Evolutionary conservation across 2,329 filamentous ascomycete genomes (phyloP).

Genomic region (Lecanosticta acicola): DNA sequence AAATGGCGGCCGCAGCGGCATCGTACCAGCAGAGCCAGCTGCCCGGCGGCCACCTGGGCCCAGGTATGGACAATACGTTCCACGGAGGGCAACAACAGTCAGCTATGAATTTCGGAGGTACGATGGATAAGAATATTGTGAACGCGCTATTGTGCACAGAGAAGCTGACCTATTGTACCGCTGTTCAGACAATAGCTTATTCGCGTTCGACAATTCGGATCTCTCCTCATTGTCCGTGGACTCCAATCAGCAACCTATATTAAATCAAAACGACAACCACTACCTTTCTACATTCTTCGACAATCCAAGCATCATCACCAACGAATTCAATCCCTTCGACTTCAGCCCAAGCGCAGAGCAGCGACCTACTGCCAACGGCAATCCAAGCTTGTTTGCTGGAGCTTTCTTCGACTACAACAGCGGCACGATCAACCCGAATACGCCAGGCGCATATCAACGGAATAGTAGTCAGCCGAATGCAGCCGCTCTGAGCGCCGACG

Average conservation of each 20-base stretch:
- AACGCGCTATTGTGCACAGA: background rate
- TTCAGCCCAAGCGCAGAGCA: background rate
- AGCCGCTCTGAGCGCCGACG: conserved; percentile 4
- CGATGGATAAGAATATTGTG: too few species aligned
- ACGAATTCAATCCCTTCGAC: conserved; percentile 4
- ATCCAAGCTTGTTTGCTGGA: background rate
- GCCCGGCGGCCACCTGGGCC: background rate
- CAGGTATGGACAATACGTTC: conserved; percentile 3
- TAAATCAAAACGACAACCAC: conserved; percentile 6
- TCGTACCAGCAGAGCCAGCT: conserved; percentile 1
- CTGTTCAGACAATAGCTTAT: background rate
- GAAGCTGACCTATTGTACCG: background rate
- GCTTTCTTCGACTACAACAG: background rate
- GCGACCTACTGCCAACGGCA: background rate
- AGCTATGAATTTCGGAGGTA: background rate
- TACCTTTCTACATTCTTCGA: conserved; percentile 8
- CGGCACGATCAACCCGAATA: conserved; percentile 2
- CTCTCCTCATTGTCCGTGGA: background rate
- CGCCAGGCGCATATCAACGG: background rate
- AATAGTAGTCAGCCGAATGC: background rate
- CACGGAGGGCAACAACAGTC: conserved; percentile 1
- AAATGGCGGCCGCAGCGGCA: conserved; percentile 6
- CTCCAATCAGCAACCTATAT: conserved; percentile 1
- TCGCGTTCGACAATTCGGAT: background rate
- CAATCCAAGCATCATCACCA: conserved; percentile 1